Conservation (phyloP, 305 asterid species). For the Fraxinus xanthoxyloides region DNA sequence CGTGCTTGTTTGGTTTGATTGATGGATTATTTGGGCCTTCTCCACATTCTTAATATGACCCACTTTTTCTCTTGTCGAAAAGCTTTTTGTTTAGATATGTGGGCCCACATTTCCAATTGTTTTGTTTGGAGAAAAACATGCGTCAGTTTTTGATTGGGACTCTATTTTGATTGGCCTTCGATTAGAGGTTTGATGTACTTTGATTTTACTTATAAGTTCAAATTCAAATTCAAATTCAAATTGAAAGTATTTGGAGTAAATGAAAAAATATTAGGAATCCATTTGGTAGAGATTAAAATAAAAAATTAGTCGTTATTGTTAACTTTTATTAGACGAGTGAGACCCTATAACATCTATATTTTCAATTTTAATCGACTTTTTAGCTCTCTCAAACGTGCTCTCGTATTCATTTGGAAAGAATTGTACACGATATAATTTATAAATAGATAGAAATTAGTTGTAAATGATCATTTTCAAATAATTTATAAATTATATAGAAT, state of each 20-base stretch:
- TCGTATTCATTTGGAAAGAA: not conserved
- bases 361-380: too few relatives aligned
- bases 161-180: not conserved
- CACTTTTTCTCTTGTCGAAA: not conserved
- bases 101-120: not conserved
- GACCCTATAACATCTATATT: too few relatives aligned
- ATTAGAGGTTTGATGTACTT: not conserved
- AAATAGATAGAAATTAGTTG: not conserved
- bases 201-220: not conserved
- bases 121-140: not conserved
- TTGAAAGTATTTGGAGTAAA: not conserved
- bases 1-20: conserved; percentile 11
- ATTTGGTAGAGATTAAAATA: too few relatives aligned
- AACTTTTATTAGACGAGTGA: too few relatives aligned
- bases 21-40: conserved; percentile 29
- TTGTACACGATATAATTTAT: not conserved
- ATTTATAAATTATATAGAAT: too few relatives aligned
- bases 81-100: not conserved
- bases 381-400: too few relatives aligned
- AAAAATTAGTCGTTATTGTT: too few relatives aligned
- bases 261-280: not conserved
- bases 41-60: not conserved
- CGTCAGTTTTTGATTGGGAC: not conserved
- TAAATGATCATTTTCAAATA: not conserved
- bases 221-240: not conserved